Evolutionary conservation across 495 filamentous ascomycete species (phyloP), one percentile per base, ranked within the genome.

Genomic region (Penicillium lividum): DNA sequence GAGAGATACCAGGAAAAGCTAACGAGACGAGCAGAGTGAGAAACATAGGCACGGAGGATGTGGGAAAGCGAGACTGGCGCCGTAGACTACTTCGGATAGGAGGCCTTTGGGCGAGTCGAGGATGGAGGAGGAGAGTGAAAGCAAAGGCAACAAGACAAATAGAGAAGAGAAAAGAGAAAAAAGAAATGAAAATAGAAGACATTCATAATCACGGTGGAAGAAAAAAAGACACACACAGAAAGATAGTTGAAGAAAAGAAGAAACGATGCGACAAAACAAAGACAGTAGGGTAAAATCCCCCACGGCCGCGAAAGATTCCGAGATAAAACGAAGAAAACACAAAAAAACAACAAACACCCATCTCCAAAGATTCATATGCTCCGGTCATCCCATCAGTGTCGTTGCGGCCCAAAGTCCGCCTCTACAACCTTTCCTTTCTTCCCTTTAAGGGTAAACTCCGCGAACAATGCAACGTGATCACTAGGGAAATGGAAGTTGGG

Each of bases 401-500:
- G 75, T 72, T 82, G 80, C 59, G 79, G 80, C 56, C 84, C 83
- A 74, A 86, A 86, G 68, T 85, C 82, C 56, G 82, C 79, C 56
- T 87, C 86, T 61, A 84, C 77, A 65, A 79, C 77, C 77, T 93
- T 92, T 70, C 86, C 89, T 69, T 94, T 89, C 78, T 95, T 97
- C 27, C 83, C 82, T 76, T 97, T 97, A 74, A 98, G 86, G 56
- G 86, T 82, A 74, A 97, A 97, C 75, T 98, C 91, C 55, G 90
- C 89, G 76, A 92, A 84, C 64, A 98, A 84, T 73, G 92, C 89
- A 64, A 98, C 84, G 75, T 98, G 94, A 73, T 98, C 94, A 71
- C 91, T 94, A 1, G 95, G 95, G 77, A 97, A 97, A 75, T 98
- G 94, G 69, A 89, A 93, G 65, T 98, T 96, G 10, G 94, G 94